Evolutionary conservation across 2,329 filamentous ascomycete species (phyloP).

Genomic region (Zymoseptoria tritici): DNA sequence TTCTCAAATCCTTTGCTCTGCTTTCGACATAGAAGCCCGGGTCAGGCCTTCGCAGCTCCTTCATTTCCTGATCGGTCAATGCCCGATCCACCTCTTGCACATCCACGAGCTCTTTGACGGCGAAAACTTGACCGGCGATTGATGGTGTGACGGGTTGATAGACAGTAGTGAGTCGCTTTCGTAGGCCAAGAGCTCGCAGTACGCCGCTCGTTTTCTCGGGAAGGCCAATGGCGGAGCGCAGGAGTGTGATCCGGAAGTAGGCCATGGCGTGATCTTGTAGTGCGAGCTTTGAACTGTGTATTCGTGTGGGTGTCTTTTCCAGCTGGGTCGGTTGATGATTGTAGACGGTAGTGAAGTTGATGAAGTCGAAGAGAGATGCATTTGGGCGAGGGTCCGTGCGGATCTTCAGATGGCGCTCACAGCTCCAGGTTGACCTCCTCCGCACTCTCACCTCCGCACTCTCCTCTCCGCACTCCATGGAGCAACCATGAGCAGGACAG

Average conservation of each 20-base stretch:
- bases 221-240: slow-evolving; percentile 83
- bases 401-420: not conserved
- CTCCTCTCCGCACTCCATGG: not conserved
- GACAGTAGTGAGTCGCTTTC: slow-evolving; percentile 76
- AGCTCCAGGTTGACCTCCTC: not conserved
- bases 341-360: not conserved
- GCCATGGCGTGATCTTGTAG: slow-evolving; percentile 56
- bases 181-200: slow-evolving; percentile 76
- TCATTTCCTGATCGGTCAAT: slow-evolving; percentile 61
- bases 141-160: slow-evolving; percentile 78
- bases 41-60: slow-evolving; percentile 64
- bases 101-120: slow-evolving; percentile 83
- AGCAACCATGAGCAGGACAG: not conserved
- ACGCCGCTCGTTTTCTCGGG: slow-evolving; percentile 69
- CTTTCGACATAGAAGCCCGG: slow-evolving; percentile 74
- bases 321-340: not conserved
- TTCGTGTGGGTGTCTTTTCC: slow-evolving; percentile 1
- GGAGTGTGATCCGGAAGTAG: slow-evolving; percentile 85
- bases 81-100: slow-evolving; percentile 67
- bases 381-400: not conserved
- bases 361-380: not conserved
- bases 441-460: not conserved
- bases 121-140: slow-evolving; percentile 84
- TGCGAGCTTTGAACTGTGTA: no score
- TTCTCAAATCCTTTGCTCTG: slow-evolving; percentile 22